Percentiles rank a stretch among this genome's conserved stretches.
These are phyloP conservation scores for Polyplosphaeria fusca DNA, from an alignment of 495 filamentous ascomycete genomes.

Conservation along the genomic window DNA sequence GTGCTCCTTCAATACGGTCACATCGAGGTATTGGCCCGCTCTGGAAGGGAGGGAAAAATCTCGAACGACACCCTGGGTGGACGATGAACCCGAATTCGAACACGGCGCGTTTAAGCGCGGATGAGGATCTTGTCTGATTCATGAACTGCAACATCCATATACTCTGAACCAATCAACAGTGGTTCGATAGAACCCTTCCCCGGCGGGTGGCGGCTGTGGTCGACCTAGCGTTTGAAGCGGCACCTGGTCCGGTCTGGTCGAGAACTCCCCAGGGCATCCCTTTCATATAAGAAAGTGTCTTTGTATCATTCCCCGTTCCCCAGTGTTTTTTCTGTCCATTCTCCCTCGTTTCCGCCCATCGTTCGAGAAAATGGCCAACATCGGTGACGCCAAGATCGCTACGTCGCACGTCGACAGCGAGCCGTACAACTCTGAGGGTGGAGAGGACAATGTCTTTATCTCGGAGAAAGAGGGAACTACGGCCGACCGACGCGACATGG, in stretches of 20 bases:
- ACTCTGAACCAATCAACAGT: neutral
- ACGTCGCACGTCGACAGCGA: slow-evolving; percentile 13
- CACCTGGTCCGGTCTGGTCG: neutral
- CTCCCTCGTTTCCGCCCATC: neutral
- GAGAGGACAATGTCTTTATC: slow-evolving; percentile 4
- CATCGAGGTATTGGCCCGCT: neutral
- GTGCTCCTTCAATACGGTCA: neutral
- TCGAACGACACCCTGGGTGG: too few species aligned
- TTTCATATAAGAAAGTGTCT: neutral
- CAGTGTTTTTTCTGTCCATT: too few species aligned
- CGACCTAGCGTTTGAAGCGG: neutral
- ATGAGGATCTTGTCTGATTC: neutral
- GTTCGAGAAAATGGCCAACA: neutral
- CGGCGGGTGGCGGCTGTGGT: neutral
- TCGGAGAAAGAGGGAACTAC: slow-evolving; percentile 12
- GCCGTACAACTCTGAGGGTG: slow-evolving; percentile 8
- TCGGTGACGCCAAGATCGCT: neutral
- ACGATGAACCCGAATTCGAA: neutral
- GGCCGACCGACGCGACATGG: slow-evolving; percentile 21
- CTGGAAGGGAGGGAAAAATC: too few species aligned
- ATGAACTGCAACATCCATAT: neutral
- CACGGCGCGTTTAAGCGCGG: neutral
- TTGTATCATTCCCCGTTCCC: neutral
- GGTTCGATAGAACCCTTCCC: too few species aligned
- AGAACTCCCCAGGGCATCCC: neutral